These are phyloP conservation scores for Coemansia sp. DNA, from an alignment of 192 early-diverging fungal species.

Conservation along the genomic window DNA sequence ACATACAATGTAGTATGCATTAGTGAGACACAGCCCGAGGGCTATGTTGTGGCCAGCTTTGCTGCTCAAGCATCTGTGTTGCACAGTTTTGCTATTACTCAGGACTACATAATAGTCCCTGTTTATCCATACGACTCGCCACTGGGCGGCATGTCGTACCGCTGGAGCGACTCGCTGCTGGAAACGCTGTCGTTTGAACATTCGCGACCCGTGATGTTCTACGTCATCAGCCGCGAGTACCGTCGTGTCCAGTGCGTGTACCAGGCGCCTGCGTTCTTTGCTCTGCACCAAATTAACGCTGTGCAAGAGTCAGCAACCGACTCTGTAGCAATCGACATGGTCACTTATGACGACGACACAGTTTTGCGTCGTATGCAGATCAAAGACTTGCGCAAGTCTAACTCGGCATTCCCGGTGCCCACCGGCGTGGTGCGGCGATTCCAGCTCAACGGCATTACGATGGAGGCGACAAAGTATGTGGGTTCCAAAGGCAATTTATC, in stretches of 20 bases:
- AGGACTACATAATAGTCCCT: conserved; percentile 70
- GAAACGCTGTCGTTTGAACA: conserved; percentile 68
- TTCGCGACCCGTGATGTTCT: conserved; percentile 60
- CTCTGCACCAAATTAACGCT: conserved; percentile 75
- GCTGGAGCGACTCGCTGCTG: conserved; percentile 70
- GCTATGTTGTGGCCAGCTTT: conserved; percentile 63
- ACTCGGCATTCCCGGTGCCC: conserved; percentile 40
- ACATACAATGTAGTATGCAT: conserved; percentile 68
- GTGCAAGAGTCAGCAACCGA: conserved; percentile 64
- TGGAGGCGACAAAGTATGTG: conserved; percentile 58
- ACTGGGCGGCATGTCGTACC: conserved; percentile 63
- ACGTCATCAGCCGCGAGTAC: conserved; percentile 72
- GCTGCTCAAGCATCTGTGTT: conserved; percentile 66
- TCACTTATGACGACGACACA: conserved; percentile 61
- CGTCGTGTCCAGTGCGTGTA: conserved; percentile 69
- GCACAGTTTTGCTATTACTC: conserved; percentile 76
- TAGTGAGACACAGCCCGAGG: conserved; percentile 61
- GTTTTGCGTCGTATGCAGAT: conserved; percentile 62
- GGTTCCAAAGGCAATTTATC: conserved; percentile 29
- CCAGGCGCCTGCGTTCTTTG: conserved; percentile 59
- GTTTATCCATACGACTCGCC: conserved; percentile 63
- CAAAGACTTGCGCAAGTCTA: conserved; percentile 55
- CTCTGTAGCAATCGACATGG: conserved; percentile 64
- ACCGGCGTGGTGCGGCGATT: conserved; percentile 63
- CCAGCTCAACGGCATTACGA: conserved; percentile 59